Evolutionary conservation across 805 yeast genomes (phyloP).

Genomic region (Saturnispora quitensis): DNA sequence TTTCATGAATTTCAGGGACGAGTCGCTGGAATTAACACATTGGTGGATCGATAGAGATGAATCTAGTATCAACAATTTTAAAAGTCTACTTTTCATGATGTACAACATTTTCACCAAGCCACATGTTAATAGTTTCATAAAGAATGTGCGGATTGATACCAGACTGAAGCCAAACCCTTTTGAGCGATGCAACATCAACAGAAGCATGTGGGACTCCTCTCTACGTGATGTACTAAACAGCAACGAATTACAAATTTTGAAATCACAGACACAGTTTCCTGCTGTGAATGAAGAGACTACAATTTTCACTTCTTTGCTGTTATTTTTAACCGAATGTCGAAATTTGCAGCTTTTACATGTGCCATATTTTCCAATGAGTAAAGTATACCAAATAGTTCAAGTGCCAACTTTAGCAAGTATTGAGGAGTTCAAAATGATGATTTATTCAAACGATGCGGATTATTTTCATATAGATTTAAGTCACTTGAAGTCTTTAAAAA

Average conservation of each 20-base stretch:
- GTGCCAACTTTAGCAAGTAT: neutral
- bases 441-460: conserved; percentile 9
- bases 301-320: conserved; percentile 14
- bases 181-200: conserved; percentile 6
- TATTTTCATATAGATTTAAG: conserved; percentile 3
- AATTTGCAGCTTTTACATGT: conserved; percentile 13
- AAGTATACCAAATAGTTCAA: neutral
- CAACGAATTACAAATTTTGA: neutral
- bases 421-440: conserved; percentile 11
- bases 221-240: neutral
- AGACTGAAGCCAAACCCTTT: conserved; percentile 9
- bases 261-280: neutral
- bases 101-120: conserved; percentile 15
- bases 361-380: conserved; percentile 9
- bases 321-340: conserved; percentile 12
- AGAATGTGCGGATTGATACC: conserved; percentile 15
- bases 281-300: neutral
- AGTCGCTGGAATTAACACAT: conserved; percentile 9
- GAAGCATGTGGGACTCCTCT: conserved; percentile 3
- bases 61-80: conserved; percentile 6
- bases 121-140: conserved; percentile 9
- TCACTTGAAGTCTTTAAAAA: conserved; percentile 7
- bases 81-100: conserved; percentile 13
- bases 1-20: conserved; percentile 12
- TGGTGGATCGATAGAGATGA: conserved; percentile 10